A percentile compares a stretch with the other conserved stretches of the same genome.
phyloP scores from a whole-genome alignment of 2,329 filamentous ascomycete genomes.

The Aspergillus alliaceus region DNA sequence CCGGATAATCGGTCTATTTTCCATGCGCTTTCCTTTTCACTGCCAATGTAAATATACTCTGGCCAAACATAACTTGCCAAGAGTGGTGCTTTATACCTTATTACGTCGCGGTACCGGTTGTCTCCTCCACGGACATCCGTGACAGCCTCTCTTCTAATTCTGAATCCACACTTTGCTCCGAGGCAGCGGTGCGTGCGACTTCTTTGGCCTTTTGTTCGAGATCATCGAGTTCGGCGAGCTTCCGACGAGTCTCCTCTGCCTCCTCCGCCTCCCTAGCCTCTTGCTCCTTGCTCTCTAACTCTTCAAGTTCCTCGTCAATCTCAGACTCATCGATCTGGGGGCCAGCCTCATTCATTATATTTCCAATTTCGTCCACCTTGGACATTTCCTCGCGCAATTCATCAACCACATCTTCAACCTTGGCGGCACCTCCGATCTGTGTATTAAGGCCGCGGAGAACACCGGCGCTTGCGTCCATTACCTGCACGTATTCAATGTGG shows the following conservation, averaged over 20 bases:
- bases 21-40: neutral
- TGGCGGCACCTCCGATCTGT: constrained; percentile 73
- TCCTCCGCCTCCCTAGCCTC: constrained; percentile 50
- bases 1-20: neutral
- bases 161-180: constrained; percentile 28
- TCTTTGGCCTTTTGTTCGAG: constrained; percentile 44
- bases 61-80: neutral
- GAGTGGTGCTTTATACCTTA: constrained; percentile 4
- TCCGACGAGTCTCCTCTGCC: constrained; percentile 49
- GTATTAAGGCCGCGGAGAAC: constrained; percentile 73
- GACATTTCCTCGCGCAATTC: constrained; percentile 76
- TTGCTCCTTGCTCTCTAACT: constrained; percentile 63
- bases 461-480: constrained; percentile 75
- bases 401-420: constrained; percentile 74
- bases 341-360: constrained; percentile 68
- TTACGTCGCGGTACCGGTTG: constrained; percentile 22
- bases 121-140: constrained; percentile 43
- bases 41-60: neutral
- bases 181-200: constrained; percentile 32
- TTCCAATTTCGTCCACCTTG: constrained; percentile 77
- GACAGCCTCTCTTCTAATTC: constrained; percentile 40
- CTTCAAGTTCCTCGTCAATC: constrained; percentile 83
- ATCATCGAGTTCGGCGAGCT: constrained; percentile 50
- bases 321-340: constrained; percentile 71
- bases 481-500: constrained; percentile 77